These are phyloP conservation scores for Naumovozyma baii DNA, from an alignment of 805 yeast species.

Conservation along the genomic window DNA sequence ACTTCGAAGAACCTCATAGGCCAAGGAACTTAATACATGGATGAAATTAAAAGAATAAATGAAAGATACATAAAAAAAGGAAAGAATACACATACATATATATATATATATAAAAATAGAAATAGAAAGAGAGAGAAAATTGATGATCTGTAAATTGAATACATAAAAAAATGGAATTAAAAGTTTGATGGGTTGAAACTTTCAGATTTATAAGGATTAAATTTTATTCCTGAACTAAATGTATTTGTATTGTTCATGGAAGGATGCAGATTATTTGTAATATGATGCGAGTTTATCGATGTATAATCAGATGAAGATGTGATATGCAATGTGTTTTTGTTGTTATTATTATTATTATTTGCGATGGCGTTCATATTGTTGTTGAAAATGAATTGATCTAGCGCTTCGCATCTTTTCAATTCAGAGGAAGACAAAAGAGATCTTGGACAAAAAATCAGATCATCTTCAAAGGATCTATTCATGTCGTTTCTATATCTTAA, in stretches of 20 bases:
- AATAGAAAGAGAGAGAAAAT: background rate
- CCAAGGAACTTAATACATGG: constrained; percentile 24
- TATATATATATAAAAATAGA: constrained; percentile 1
- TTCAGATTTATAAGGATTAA: constrained; percentile 59
- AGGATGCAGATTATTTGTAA: background rate
- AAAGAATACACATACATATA: background rate
- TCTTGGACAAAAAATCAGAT: constrained; percentile 27
- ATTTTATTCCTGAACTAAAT: constrained; percentile 21
- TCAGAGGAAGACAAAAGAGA: constrained; percentile 22
- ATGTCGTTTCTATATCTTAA: constrained; percentile 20
- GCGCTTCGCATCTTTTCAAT: constrained; percentile 18
- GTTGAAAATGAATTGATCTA: constrained; percentile 17
- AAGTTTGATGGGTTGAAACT: constrained; percentile 44
- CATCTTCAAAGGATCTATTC: constrained; percentile 28
- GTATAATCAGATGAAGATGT: too few relatives aligned
- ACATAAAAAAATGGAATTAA: background rate
- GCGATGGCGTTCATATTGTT: background rate
- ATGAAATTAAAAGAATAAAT: too few relatives aligned
- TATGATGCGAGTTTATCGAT: background rate
- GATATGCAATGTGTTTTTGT: constrained; percentile 4
- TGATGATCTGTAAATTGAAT: background rate
- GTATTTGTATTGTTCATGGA: background rate
- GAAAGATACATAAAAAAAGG: background rate
- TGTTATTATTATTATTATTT: constrained; percentile 2
- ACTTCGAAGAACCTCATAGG: constrained; percentile 19